Percentiles rank a stretch among this genome's conserved stretches.
phyloP scores from a whole-genome alignment of 148 eudicot genomes.

The Camellia japonica region DNA sequence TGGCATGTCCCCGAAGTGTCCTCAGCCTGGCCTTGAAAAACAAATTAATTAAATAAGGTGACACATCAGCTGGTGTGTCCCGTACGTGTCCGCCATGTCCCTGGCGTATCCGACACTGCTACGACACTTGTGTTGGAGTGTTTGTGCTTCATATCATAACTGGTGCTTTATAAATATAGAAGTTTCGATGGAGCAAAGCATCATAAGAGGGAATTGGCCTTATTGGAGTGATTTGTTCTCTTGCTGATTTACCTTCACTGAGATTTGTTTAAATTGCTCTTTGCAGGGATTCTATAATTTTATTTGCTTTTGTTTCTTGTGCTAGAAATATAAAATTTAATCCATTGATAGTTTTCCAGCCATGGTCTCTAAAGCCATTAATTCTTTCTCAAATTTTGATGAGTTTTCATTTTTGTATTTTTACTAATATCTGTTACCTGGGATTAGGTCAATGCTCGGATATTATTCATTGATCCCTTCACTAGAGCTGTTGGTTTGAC shows the following conservation, averaged over 20 bases:
- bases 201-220: background rate
- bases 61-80: too few species aligned
- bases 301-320: background rate
- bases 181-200: background rate
- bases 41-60: too few species aligned
- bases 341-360: background rate
- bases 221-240: background rate
- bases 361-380: background rate
- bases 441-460: conserved; percentile 78
- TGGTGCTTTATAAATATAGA: background rate
- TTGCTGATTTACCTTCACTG: background rate
- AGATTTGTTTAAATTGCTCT: background rate
- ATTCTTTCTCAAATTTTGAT: background rate
- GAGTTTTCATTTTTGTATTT: conserved; percentile 11
- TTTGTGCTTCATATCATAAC: background rate
- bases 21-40: too few species aligned
- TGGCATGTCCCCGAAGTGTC: too few species aligned
- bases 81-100: too few species aligned
- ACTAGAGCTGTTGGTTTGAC: conserved; percentile 94
- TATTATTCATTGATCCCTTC: conserved; percentile 88
- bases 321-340: background rate
- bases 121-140: too few species aligned
- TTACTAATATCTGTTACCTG: conserved; percentile 5
- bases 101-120: too few species aligned
- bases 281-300: background rate